Conservation (phyloP, 2,329 filamentous ascomycete species). For the Aspergillus piperis region DNA sequence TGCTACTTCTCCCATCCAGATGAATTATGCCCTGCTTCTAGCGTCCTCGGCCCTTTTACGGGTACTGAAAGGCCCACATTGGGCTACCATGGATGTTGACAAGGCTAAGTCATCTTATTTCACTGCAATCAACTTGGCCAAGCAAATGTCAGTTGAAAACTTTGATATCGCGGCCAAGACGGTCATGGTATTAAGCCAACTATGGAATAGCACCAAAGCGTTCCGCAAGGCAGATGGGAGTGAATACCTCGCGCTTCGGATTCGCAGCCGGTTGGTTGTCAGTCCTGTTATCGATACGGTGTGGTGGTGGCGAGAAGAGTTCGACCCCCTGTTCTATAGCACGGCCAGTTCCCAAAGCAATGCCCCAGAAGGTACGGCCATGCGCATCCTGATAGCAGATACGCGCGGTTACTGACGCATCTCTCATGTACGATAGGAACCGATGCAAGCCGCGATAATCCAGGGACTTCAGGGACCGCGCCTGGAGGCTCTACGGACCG, state of each 20-base stretch:
- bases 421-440: slow-evolving; percentile 10
- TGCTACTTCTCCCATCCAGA: slow-evolving; percentile 29
- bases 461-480: slow-evolving; percentile 5
- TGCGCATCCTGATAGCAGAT: not conserved
- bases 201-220: slow-evolving; percentile 45
- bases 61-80: slow-evolving; percentile 40
- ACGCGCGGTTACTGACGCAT: not conserved
- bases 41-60: slow-evolving; percentile 38
- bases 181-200: slow-evolving; percentile 36
- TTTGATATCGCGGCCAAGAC: slow-evolving; percentile 39
- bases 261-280: slow-evolving; percentile 41
- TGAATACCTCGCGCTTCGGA: slow-evolving; percentile 37
- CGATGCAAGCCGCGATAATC: slow-evolving; percentile 15
- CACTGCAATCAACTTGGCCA: slow-evolving; percentile 40
- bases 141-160: slow-evolving; percentile 40
- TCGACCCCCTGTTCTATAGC: slow-evolving; percentile 30
- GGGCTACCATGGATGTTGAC: slow-evolving; percentile 33
- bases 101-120: slow-evolving; percentile 39
- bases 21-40: slow-evolving; percentile 33
- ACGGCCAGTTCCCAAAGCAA: slow-evolving; percentile 17
- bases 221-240: slow-evolving; percentile 43
- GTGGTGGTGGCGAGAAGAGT: slow-evolving; percentile 49
- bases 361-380: slow-evolving; percentile 18
- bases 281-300: slow-evolving; percentile 42
- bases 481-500: slow-evolving; percentile 8